Percentiles rank a stretch among this genome's conserved stretches.
These are phyloP conservation scores for Acacia confusa DNA, from an alignment of 306 rosid genomes.

Conservation along the genomic window DNA sequence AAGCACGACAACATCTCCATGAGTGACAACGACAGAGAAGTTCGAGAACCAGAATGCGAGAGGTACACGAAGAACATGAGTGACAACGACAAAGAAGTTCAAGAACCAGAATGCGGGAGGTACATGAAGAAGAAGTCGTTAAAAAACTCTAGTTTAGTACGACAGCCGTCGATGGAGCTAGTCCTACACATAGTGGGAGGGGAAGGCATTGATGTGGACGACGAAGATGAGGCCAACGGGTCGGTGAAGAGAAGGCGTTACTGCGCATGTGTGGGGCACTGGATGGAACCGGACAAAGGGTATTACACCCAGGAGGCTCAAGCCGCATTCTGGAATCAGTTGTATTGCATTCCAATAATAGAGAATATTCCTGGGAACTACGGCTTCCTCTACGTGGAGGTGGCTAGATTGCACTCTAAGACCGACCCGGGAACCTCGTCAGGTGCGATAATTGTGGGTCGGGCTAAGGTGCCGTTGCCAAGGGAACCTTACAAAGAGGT, in stretches of 20 bases:
- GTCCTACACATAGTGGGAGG: background rate
- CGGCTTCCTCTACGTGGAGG: slow-evolving; percentile 8
- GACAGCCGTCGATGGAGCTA: background rate
- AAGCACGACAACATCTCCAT: too few relatives aligned
- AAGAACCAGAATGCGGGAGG: too few relatives aligned
- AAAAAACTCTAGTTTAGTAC: too few relatives aligned
- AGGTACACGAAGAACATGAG: too few relatives aligned
- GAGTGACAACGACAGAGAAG: too few relatives aligned
- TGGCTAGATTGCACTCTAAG: background rate
- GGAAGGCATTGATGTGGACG: background rate
- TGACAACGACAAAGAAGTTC: too few relatives aligned
- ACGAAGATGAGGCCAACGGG: background rate
- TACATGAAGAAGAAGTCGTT: too few relatives aligned
- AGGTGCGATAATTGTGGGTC: background rate
- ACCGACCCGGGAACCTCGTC: slow-evolving; percentile 11
- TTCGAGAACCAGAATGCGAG: too few relatives aligned
- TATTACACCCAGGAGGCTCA: background rate
- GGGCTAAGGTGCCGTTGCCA: too few relatives aligned
- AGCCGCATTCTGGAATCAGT: background rate
- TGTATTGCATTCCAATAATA: background rate
- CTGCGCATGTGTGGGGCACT: background rate
- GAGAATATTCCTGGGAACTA: background rate
- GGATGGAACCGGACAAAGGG: background rate
- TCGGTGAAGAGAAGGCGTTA: too few relatives aligned
- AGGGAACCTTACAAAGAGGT: too few relatives aligned